Percentiles rank a stretch among this genome's conserved stretches.
These are phyloP conservation scores for Alloascoidea hylecoeti DNA, from an alignment of 805 yeast genomes.

Conservation along the genomic window DNA sequence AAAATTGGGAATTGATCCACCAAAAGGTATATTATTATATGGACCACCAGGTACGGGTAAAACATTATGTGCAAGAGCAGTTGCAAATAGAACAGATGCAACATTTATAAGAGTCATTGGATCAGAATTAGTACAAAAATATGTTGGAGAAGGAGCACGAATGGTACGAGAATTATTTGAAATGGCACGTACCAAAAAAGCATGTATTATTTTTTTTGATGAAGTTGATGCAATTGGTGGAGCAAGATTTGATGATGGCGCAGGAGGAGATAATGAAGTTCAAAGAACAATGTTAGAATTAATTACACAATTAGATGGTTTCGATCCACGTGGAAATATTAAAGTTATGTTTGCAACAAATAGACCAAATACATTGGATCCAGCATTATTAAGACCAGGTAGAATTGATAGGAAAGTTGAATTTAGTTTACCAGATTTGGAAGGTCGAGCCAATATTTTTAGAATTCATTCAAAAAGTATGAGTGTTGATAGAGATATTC, in stretches of 20 bases:
- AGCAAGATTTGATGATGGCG: conserved; percentile 99
- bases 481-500: conserved; percentile 94
- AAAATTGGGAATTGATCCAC: conserved; percentile 95
- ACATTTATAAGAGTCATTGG: conserved; percentile 97
- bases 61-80: conserved; percentile 96
- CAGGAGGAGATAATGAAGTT: conserved; percentile 98
- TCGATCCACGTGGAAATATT: conserved; percentile 96
- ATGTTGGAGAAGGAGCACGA: conserved; percentile 99
- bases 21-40: conserved; percentile 89
- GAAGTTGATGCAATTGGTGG: conserved; percentile 99
- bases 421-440: conserved; percentile 90
- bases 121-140: conserved; percentile 94
- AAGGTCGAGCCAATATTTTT: conserved; percentile 96
- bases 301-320: conserved; percentile 95
- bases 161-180: conserved; percentile 98
- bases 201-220: conserved; percentile 95
- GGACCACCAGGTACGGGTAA: conserved; percentile 99
- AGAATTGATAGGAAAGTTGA: conserved; percentile 98
- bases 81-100: conserved; percentile 98
- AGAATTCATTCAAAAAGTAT: conserved; percentile 94
- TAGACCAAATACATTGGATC: conserved; percentile 95
- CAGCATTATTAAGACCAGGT: conserved; percentile 95
- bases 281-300: conserved; percentile 98
- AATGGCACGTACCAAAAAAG: conserved; percentile 97
- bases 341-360: conserved; percentile 99